A percentile compares a stretch with the other conserved stretches of the same genome.
These are phyloP conservation scores for Yamadazyma kitorensis DNA, from an alignment of 805 yeast species.

Conservation along the genomic window DNA sequence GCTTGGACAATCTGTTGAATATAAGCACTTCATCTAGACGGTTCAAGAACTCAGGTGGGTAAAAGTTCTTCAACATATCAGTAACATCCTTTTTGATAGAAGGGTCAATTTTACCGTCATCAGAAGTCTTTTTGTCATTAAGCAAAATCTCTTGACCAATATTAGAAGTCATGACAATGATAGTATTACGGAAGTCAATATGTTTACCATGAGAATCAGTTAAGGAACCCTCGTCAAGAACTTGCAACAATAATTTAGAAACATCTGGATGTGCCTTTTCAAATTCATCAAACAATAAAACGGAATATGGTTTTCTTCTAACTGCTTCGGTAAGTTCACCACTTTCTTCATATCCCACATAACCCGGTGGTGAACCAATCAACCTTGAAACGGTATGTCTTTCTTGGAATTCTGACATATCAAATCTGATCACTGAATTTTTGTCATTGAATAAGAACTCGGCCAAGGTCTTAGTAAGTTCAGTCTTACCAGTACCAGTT, in stretches of 20 bases:
- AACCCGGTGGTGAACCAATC: slow-evolving; percentile 98
- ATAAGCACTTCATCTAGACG: slow-evolving; percentile 92
- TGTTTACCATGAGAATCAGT: slow-evolving; percentile 95
- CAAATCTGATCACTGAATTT: slow-evolving; percentile 83
- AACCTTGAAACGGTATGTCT: slow-evolving; percentile 86
- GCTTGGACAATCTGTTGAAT: slow-evolving; percentile 83
- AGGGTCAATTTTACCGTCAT: slow-evolving; percentile 57
- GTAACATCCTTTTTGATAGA: slow-evolving; percentile 56
- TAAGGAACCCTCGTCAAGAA: slow-evolving; percentile 89
- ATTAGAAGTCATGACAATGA: slow-evolving; percentile 94
- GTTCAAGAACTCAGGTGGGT: slow-evolving; percentile 94
- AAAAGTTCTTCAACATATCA: slow-evolving; percentile 64
- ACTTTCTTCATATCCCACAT: slow-evolving; percentile 92
- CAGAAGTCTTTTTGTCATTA: slow-evolving; percentile 56
- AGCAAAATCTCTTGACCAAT: slow-evolving; percentile 90
- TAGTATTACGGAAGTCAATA: slow-evolving; percentile 91
- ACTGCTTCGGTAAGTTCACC: slow-evolving; percentile 98
- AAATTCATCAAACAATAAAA: slow-evolving; percentile 90
- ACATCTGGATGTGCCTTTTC: slow-evolving; percentile 97
- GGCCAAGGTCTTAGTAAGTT: slow-evolving; percentile 87
- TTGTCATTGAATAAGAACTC: slow-evolving; percentile 90
- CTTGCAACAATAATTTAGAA: slow-evolving; percentile 87
- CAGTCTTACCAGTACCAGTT: slow-evolving; percentile 98
- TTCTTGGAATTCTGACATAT: slow-evolving; percentile 98
- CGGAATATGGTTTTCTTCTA: slow-evolving; percentile 91